phyloP scores from a whole-genome alignment of 371 early-diverging fungal genomes.

The Mucor mucedo region DNA sequence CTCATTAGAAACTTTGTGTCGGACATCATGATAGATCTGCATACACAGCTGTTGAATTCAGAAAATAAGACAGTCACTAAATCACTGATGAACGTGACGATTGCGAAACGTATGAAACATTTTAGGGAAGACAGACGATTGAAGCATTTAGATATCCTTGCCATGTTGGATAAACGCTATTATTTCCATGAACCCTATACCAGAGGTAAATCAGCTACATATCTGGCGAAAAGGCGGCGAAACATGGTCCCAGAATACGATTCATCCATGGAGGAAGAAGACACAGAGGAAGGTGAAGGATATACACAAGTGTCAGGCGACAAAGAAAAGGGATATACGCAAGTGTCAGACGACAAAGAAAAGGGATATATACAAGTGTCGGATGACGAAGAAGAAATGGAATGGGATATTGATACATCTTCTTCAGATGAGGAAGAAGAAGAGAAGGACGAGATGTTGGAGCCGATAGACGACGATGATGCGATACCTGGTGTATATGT shows the following conservation, averaged over 20 bases:
- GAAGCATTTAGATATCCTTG: slow-evolving; percentile 3
- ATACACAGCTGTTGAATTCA: slow-evolving; percentile 17
- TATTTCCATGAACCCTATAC: neutral
- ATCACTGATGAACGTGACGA: slow-evolving; percentile 5
- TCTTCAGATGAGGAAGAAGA: neutral
- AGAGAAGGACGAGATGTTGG: slow-evolving; percentile 9
- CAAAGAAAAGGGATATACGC: neutral
- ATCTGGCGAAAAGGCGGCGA: slow-evolving; percentile 12
- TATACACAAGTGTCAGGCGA: too few relatives aligned
- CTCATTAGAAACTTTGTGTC: slow-evolving; percentile 10
- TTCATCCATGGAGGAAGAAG: neutral
- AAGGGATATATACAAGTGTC: neutral
- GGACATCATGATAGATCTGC: slow-evolving; percentile 14
- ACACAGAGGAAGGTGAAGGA: neutral
- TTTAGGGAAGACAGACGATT: slow-evolving; percentile 6
- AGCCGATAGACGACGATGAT: too few relatives aligned
- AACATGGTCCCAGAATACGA: neutral
- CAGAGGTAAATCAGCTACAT: slow-evolving; percentile 5
- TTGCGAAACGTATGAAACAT: slow-evolving; percentile 15
- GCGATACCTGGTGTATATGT: too few relatives aligned
- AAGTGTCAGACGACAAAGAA: neutral
- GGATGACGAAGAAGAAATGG: neutral
- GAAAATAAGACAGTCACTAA: slow-evolving; percentile 9
- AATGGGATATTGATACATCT: neutral
- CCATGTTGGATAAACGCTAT: neutral